A percentile compares a stretch with the other conserved stretches of the same genome.
Evolutionary conservation across 2,329 filamentous ascomycete species (phyloP).

Genomic region (Botryosphaeria dothidea): DNA sequence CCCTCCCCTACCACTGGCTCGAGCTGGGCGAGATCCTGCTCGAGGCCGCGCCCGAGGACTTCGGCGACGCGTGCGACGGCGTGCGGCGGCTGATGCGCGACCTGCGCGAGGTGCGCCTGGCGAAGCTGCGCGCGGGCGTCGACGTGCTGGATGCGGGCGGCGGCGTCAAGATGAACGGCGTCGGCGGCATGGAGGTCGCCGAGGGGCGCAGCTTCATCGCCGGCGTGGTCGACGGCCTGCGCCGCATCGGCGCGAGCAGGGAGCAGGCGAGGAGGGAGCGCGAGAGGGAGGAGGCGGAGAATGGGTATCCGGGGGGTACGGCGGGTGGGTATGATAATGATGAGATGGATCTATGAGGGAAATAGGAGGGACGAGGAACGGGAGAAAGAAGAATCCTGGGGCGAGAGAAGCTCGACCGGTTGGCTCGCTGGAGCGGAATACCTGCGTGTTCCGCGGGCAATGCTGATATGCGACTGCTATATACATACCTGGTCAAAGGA

Average conservation of each 20-base stretch:
- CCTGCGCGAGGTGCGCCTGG: slow-evolving; percentile 81
- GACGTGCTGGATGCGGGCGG: slow-evolving; percentile 69
- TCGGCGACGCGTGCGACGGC: slow-evolving; percentile 65
- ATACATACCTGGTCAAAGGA: too few relatives aligned
- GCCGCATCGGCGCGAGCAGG: slow-evolving; percentile 75
- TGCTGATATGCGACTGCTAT: too few relatives aligned
- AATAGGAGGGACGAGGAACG: too few relatives aligned
- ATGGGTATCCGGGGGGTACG: slow-evolving; percentile 52
- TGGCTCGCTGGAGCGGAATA: too few relatives aligned
- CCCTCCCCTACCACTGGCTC: slow-evolving; percentile 92
- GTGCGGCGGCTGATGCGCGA: slow-evolving; percentile 77
- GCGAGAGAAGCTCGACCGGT: too few relatives aligned
- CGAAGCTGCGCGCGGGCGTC: slow-evolving; percentile 80
- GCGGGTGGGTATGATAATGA: slow-evolving; percentile 51
- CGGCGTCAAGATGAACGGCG: slow-evolving; percentile 74
- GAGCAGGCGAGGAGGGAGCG: slow-evolving; percentile 77
- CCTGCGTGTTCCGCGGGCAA: too few relatives aligned
- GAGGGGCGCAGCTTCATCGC: slow-evolving; percentile 83
- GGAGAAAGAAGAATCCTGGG: too few relatives aligned
- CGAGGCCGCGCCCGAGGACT: slow-evolving; percentile 80
- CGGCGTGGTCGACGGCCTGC: slow-evolving; percentile 82
- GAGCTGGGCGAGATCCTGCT: slow-evolving; percentile 87
- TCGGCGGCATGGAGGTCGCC: slow-evolving; percentile 90
- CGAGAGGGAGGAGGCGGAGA: slow-evolving; percentile 67
- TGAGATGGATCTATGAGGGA: slow-evolving; percentile 53